phyloP scores from a whole-genome alignment of 768 basidiomycete species.

The Boletus subparvulus region DNA sequence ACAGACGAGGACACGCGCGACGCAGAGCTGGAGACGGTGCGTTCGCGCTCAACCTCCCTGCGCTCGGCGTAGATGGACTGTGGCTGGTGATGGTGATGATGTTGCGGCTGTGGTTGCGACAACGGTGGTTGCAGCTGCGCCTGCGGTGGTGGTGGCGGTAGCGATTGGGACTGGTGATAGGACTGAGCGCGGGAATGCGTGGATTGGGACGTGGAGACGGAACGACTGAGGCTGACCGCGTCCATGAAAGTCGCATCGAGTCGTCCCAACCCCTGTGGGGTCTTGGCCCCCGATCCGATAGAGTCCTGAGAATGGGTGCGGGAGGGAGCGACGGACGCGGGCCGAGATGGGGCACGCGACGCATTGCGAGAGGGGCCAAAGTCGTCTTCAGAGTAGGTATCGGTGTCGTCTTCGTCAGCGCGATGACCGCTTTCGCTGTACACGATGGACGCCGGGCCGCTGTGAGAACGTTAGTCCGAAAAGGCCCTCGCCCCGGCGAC shows the following conservation, averaged over 20 bases:
- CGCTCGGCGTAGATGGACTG: conserved; percentile 26
- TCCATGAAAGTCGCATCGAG: conserved; percentile 31
- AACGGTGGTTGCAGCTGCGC: background rate
- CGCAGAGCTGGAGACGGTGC: conserved; percentile 23
- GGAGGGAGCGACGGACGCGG: conserved; percentile 50
- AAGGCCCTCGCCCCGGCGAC: background rate
- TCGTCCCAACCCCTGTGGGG: conserved; percentile 31
- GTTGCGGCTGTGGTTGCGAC: background rate
- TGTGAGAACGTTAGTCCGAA: conserved; percentile 26
- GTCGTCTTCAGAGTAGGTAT: conserved; percentile 67
- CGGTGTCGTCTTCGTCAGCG: conserved; percentile 70
- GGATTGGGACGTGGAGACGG: conserved; percentile 23
- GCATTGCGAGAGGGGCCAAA: conserved; percentile 32
- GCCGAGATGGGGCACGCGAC: conserved; percentile 40
- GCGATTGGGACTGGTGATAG: conserved; percentile 15
- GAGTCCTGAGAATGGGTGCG: conserved; percentile 53
- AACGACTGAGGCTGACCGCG: conserved; percentile 26
- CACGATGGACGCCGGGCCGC: conserved; percentile 77
- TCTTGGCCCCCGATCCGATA: conserved; percentile 30
- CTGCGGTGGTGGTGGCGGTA: background rate
- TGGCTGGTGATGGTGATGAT: background rate
- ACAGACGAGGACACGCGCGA: conserved; percentile 25
- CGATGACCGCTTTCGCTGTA: conserved; percentile 80
- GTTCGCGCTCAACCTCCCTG: conserved; percentile 28
- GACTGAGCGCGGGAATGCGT: conserved; percentile 16